Base-by-base conservation (phyloP, 2,329 filamentous ascomycete species). In the Lasiodiplodia sp. region DNA sequence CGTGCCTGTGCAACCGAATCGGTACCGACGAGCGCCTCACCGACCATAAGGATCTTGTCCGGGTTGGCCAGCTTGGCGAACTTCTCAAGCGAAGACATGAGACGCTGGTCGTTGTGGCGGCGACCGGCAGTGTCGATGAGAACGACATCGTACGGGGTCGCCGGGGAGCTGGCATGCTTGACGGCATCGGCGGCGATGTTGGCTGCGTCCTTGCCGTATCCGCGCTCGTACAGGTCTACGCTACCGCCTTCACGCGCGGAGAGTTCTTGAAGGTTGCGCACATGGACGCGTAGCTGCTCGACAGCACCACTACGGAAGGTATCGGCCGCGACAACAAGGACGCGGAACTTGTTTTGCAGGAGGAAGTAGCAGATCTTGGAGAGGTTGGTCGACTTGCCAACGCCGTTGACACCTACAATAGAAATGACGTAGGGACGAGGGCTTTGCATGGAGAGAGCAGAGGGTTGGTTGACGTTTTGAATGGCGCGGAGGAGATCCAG, bases 331-430 rank as follows among this genome's bases (percentile, higher is more conserved):
- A 93, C 95, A 72, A 99, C 93, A 68, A 99, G 87, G 18, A 99
- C 94, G 76, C 92, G 92, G 84, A 97, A 96, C 78, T 96, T 94
- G 84, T 99, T 99, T 81, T 99, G 95, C 38, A 99, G 86, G 47
- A 99, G 86, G 83, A 99, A 99, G 82, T 96, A 99, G 80, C 94
- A 97, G 73, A 99, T 97, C 81, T 99, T 99, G 80, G 93, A 95
- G 47, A 99, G 86, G 78, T 97, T 98, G 65, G 96, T 99, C 18
- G 94, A 97, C 83, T 99, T 99, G 77, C 96, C 96, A 47, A 99
- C 96, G 66, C 96, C 96, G 79, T 99, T 99, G 78, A 99, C 96
- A 71, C 96, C 96, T 53, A 99, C 96, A 70, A 99, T 97, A 68
- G 94, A 97, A 78, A 99, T 96, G 75, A 98, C 95, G 78, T 98